A percentile compares a stretch with the other conserved stretches of the same genome.
These are phyloP conservation scores for Eutrema salsugineum DNA, from an alignment of 441 rosid species.

Conservation along the genomic window DNA sequence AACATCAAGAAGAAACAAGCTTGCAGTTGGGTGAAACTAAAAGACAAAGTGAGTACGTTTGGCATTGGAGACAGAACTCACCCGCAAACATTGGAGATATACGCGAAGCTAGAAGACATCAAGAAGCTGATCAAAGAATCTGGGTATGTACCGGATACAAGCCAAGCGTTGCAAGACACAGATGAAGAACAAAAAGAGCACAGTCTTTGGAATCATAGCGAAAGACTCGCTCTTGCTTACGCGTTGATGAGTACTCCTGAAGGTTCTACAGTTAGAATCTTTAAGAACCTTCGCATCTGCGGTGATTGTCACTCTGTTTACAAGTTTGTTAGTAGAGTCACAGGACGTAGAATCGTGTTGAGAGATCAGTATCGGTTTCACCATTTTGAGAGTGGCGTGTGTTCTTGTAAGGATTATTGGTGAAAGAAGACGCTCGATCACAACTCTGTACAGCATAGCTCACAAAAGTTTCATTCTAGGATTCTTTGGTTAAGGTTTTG, in stretches of 20 bases:
- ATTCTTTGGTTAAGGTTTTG: background rate
- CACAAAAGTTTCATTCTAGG: background rate
- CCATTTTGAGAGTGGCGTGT: slow-evolving; percentile 63
- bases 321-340: slow-evolving; percentile 58
- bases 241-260: slow-evolving; percentile 63
- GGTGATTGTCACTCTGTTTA: slow-evolving; percentile 78
- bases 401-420: slow-evolving; percentile 84
- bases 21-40: slow-evolving; percentile 88
- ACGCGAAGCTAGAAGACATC: slow-evolving; percentile 70
- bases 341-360: slow-evolving; percentile 45
- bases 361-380: slow-evolving; percentile 79
- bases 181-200: slow-evolving; percentile 91
- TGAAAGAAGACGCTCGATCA: slow-evolving; percentile 29
- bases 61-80: slow-evolving; percentile 75
- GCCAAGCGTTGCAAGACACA: slow-evolving; percentile 75
- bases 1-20: slow-evolving; percentile 81
- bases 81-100: slow-evolving; percentile 49
- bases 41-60: slow-evolving; percentile 50
- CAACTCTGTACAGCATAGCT: background rate
- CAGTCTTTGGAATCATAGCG: slow-evolving; percentile 84
- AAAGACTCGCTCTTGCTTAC: slow-evolving; percentile 81
- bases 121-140: slow-evolving; percentile 72
- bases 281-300: slow-evolving; percentile 86
- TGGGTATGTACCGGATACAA: slow-evolving; percentile 73
- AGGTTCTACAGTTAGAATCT: slow-evolving; percentile 53